Conservation (phyloP, 2,329 filamentous ascomycete species). For the Aspergillus terreus region DNA sequence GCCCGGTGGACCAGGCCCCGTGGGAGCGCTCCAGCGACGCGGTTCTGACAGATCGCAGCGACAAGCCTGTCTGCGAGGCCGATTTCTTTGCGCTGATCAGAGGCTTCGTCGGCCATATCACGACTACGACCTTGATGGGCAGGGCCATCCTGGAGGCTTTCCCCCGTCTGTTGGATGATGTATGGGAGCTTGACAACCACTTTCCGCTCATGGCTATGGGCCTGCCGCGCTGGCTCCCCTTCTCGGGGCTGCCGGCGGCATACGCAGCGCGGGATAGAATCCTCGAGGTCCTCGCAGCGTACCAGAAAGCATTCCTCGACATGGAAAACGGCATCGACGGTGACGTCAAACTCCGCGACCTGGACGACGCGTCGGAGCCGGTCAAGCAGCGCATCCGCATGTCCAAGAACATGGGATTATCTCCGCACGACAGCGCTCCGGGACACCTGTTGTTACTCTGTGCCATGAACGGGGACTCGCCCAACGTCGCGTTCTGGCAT, state of each 20-base stretch:
- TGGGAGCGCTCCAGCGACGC: constrained; percentile 58
- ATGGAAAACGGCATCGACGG: constrained; percentile 41
- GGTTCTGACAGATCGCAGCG: constrained; percentile 37
- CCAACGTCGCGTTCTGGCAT: constrained; percentile 52
- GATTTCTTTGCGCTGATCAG: constrained; percentile 52
- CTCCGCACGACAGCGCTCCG: constrained; percentile 34
- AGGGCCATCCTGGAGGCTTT: constrained; percentile 50
- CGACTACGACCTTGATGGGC: constrained; percentile 50
- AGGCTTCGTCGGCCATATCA: constrained; percentile 53
- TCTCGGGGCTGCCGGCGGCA: constrained; percentile 48
- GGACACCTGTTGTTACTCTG: constrained; percentile 51
- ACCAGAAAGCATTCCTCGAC: constrained; percentile 42
- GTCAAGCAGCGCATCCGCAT: constrained; percentile 41
- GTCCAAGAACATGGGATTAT: constrained; percentile 37
- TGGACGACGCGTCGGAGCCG: constrained; percentile 47
- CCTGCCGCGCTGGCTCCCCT: constrained; percentile 53
- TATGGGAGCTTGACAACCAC: constrained; percentile 54
- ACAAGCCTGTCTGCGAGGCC: constrained; percentile 47
- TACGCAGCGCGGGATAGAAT: constrained; percentile 45
- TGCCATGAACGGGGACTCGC: constrained; percentile 53
- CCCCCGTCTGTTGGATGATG: constrained; percentile 51
- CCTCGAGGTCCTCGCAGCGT: constrained; percentile 37
- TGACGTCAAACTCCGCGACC: constrained; percentile 43
- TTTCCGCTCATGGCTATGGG: constrained; percentile 55
- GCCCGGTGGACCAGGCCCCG: constrained; percentile 57